Base-by-base conservation (phyloP, 805 yeast genomes). In the Hanseniaspora taiwanica region DNA sequence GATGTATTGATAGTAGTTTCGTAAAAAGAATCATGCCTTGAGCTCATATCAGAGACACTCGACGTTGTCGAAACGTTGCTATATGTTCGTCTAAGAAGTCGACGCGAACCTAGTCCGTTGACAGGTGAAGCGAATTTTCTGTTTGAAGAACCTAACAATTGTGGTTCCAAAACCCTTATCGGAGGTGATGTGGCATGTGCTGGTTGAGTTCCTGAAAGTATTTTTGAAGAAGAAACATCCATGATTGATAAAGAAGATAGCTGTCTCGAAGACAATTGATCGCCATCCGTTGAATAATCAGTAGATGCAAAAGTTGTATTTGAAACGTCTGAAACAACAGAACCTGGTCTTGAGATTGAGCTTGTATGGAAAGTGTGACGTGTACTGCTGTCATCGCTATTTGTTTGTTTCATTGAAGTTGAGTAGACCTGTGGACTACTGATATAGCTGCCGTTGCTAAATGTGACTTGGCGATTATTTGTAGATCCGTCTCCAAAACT, bases 281-380 rank as follows among this genome's bases (percentile, higher is more conserved):
- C 50, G 2, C 46, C 60, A 27, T 58, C 57, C 4, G 71, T 69
- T 0, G 78, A 71, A 33, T 68, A 64, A 41, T 73, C 78, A 0
- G 79, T 29, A n/a, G 33, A 73, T 31, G 64, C 57, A 3, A 66
- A 64, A 1, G 76, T 69, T 34, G 60, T 56, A 37, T 58, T 64
- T 0, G 74, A 69, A n/a, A 68, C 59, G 2, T 64, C 53, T 0
- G 76, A 74, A 1, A 73, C 52, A 31, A 66, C 63, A 1, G 81
- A 74, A 0, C 64, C 62, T 3, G 78, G 78, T 38, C 79, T 56
- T 21, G 60, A 42, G 45, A 54, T 51, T 44, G 36, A 33, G 12
- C 12, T 33, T 10, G 14, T 23, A 13, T 17, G 3, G 5, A 42
- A 21, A 47, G 40, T 37, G 50, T 45, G 36, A 40, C 44, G 18